Evolutionary conservation across 1,284 basidiomycete genomes (phyloP), one percentile per base, ranked within the genome.

Genomic region (Acaromyces ingoldii): DNA sequence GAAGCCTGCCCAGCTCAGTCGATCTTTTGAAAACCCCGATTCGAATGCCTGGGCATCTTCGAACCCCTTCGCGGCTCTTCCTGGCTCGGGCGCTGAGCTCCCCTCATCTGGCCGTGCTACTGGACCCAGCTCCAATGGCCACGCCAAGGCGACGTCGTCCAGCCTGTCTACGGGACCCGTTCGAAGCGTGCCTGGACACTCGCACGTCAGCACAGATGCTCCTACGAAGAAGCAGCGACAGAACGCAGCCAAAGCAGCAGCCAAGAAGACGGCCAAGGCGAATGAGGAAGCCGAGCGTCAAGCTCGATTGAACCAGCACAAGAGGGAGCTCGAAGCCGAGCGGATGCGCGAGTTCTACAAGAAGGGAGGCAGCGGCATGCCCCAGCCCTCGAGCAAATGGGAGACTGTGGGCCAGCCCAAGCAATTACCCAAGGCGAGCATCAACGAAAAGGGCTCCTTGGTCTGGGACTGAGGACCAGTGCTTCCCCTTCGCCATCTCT

Each of bases 31-130:
- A 40, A 25, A 19, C 28, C 38, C 38, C 17, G 21, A 19, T 7
- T 40, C 38, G 7, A 40, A 40, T 19, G 38, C 38, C 28, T 40
- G 38, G 38, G 38, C 38, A 19, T 40, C 38, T 40, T 40, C 38
- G 9, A 40, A 40, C 17, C 17, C 38, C 7, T 40, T 40, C 17
- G 38, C 38, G 7, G 38, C 38, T 7, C 28, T 40, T 22, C 38
- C 38, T 22, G 38, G 38, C 21, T 40, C 38, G 21, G 38, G 38
- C 7, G 38, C 38, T 7, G 38, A 40, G 9, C 7, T 40, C 9
- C 7, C 9, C 9, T 25, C 21, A 17, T 19, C 38, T 13, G 28
- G 9, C 28, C 13, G 9, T 7, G 28, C 21, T 13, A 7, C 17
- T 7, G 17, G 7, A 7, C 7, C 21, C 38, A 7, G 38, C 17